phyloP scores from a whole-genome alignment of 1,139 yeast genomes.

The Lodderomyces pseudojiufengensis region DNA sequence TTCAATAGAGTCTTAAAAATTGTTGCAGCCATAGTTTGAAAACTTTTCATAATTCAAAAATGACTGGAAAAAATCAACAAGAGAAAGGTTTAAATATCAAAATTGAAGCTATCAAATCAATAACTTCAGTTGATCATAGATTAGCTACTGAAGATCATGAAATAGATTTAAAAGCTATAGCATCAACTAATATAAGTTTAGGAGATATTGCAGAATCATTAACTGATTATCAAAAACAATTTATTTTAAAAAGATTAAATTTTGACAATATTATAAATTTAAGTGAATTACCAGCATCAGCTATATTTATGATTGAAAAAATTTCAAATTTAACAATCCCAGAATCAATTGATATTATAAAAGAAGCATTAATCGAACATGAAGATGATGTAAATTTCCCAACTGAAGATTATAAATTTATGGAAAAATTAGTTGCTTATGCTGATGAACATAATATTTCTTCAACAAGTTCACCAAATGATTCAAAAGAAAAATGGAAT shows the following conservation, averaged over 20 bases:
- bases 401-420: slow-evolving; percentile 25
- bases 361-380: slow-evolving; percentile 38
- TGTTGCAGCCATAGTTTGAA: slow-evolving; percentile 1
- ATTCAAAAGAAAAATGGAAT: slow-evolving; percentile 1
- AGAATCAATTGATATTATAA: slow-evolving; percentile 41
- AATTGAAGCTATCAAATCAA: background rate
- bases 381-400: slow-evolving; percentile 50
- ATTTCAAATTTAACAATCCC: slow-evolving; percentile 31
- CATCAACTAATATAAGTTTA: slow-evolving; percentile 21
- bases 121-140: slow-evolving; percentile 2
- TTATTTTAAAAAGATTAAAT: slow-evolving; percentile 25
- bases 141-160: slow-evolving; percentile 17
- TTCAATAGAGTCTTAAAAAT: background rate
- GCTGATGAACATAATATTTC: background rate
- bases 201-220: slow-evolving; percentile 21
- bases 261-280: slow-evolving; percentile 22
- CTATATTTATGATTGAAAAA: slow-evolving; percentile 37
- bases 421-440: slow-evolving; percentile 16
- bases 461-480: background rate
- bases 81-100: too few relatives aligned
- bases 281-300: slow-evolving; percentile 31
- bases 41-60: background rate
- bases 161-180: slow-evolving; percentile 20
- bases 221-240: slow-evolving; percentile 25
- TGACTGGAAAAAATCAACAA: slow-evolving; percentile 2